phyloP scores from a whole-genome alignment of 1,284 basidiomycete genomes.

The Lentinula novae-zelandiae region DNA sequence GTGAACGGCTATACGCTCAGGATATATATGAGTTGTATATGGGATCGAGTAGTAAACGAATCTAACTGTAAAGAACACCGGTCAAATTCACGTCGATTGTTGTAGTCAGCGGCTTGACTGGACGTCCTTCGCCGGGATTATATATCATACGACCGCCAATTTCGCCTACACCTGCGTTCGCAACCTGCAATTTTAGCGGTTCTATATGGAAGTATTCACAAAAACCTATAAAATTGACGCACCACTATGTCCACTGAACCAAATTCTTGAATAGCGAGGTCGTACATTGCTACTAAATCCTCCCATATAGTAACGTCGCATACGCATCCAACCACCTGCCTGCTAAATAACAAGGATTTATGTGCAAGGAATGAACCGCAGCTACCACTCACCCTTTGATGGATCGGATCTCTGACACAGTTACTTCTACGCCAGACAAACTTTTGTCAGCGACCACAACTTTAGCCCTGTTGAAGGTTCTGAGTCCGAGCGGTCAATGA shows the following conservation, averaged over 20 bases:
- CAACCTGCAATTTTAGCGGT: slow-evolving; percentile 31
- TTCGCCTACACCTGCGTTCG: slow-evolving; percentile 56
- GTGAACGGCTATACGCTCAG: slow-evolving; percentile 34
- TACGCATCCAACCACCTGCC: slow-evolving; percentile 26
- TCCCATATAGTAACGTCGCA: slow-evolving; percentile 41
- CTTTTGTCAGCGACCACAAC: slow-evolving; percentile 36
- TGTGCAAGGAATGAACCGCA: background rate
- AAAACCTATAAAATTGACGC: background rate
- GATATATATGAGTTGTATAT: slow-evolving; percentile 7
- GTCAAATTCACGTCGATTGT: slow-evolving; percentile 53
- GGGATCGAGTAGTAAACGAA: slow-evolving; percentile 22
- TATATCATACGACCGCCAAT: slow-evolving; percentile 28
- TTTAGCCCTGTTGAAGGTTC: slow-evolving; percentile 26
- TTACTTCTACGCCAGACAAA: slow-evolving; percentile 21
- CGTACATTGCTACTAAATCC: slow-evolving; percentile 35
- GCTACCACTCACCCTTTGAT: background rate
- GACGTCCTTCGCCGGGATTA: slow-evolving; percentile 33
- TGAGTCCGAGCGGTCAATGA: background rate
- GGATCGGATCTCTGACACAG: slow-evolving; percentile 25
- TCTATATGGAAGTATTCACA: background rate
- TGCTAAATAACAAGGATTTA: slow-evolving; percentile 8
- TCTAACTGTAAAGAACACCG: slow-evolving; percentile 47
- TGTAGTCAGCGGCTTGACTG: slow-evolving; percentile 39
- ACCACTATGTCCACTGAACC: slow-evolving; percentile 34
- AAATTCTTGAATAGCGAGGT: slow-evolving; percentile 27